Base-by-base conservation (phyloP, 495 filamentous ascomycete species). In the Friedmanniomyces simplex region DNA sequence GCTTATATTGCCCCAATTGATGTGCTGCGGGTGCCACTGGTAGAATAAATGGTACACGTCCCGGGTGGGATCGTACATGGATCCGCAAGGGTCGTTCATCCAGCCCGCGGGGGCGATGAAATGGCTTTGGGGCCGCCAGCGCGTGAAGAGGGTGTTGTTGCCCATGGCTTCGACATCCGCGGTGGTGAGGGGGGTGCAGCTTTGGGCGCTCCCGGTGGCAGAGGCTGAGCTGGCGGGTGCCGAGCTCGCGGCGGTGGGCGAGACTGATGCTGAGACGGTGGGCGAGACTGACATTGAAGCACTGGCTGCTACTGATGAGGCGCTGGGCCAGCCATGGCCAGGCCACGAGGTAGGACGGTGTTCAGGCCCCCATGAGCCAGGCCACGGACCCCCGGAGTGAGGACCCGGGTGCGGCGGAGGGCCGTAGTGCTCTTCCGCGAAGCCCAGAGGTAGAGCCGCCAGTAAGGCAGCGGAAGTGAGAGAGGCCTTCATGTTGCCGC, bases 51-150 rank as follows among this genome's bases (percentile, higher is more conserved):
- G 58, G 63, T 72, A 69, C 6, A 71, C 74, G 18, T 71, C 66
- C 41, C 62, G 52, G 13, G 58, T 58, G 14, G 76, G 76, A 58
- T 82, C 78, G 49, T 80, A 82, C 52, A 77, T 74, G 20, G 76
- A 65, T 10, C 74, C 78, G 53, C 77, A 80, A 5, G 80, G 79
- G 32, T 82, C 79, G 55, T 82, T 81, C 69, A 79, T 68, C 77
- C 78, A 82, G 25, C 76, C 76, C 48, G 66, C 66, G 5, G 77
- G 74, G 6, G 79, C 75, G 6, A 69, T 68, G 39, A 83, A 69
- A 58, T 82, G 79, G 46, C 69, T 77, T 4, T 57, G 70, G 21
- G 80, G 79, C 26, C 78, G 64, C 73, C 75, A 77, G 62, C 70
- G 61, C 0, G 67, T 71, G 62, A 72, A 72, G 8, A 72, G 54